A percentile compares a stretch with the other conserved stretches of the same genome.
Evolutionary conservation across 371 early-diverging fungal genomes (phyloP).

Genomic region (Cokeromyces recurvatus): DNA sequence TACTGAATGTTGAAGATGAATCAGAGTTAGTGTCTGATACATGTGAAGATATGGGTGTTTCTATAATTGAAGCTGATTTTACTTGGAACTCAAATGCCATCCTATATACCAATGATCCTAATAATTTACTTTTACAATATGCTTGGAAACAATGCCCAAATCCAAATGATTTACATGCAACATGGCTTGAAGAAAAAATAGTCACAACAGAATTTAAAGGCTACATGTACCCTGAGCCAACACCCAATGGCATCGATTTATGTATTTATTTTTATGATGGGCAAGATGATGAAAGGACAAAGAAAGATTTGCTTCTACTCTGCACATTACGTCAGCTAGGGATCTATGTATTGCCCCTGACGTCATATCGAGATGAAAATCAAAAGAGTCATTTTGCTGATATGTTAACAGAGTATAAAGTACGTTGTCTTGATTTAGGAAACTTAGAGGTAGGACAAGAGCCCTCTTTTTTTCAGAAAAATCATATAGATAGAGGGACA

Average conservation of each 20-base stretch:
- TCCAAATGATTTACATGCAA: constrained; percentile 11
- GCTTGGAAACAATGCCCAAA: constrained; percentile 27
- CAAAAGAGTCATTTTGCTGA: constrained; percentile 13
- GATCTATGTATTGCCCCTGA: constrained; percentile 30
- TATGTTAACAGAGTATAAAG: constrained; percentile 10
- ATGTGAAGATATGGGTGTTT: constrained; percentile 40
- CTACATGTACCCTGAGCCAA: constrained; percentile 29
- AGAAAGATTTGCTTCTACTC: constrained; percentile 24
- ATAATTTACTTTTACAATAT: constrained; percentile 19
- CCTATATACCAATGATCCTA: constrained; percentile 8
- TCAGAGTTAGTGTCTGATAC: constrained; percentile 16
- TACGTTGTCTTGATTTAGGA: constrained; percentile 18
- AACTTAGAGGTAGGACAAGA: constrained; percentile 10
- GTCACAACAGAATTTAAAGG: constrained; percentile 8
- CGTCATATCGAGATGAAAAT: neutral
- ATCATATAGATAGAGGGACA: neutral
- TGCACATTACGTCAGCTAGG: constrained; percentile 25
- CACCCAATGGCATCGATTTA: constrained; percentile 42
- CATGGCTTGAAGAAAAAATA: constrained; percentile 2
- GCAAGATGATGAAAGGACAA: constrained; percentile 7
- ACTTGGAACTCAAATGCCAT: constrained; percentile 26
- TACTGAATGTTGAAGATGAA: constrained; percentile 16
- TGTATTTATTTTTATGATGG: constrained; percentile 43
- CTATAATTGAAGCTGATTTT: constrained; percentile 47
- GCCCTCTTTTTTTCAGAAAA: constrained; percentile 7